Conservation (phyloP, 768 basidiomycete genomes). For the Pleurotus sapidus region DNA sequence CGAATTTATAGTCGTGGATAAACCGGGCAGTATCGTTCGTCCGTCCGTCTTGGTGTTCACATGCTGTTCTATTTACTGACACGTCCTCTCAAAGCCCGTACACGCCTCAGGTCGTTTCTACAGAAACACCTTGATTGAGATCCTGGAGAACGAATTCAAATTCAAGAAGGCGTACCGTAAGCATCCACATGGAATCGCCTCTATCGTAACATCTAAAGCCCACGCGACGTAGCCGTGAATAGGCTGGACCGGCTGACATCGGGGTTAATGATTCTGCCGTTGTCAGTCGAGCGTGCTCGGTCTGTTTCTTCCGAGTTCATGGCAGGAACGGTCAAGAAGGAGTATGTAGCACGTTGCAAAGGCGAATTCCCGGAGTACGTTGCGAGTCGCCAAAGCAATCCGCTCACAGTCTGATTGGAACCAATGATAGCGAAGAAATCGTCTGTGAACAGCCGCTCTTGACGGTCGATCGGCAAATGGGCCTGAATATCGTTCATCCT, state of each 20-base stretch:
- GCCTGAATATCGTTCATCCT: constrained; percentile 92
- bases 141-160: constrained; percentile 81
- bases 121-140: constrained; percentile 84
- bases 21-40: constrained; percentile 95
- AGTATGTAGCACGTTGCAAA: constrained; percentile 85
- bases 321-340: constrained; percentile 80
- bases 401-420: not conserved
- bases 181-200: constrained; percentile 26
- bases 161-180: constrained; percentile 80
- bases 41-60: constrained; percentile 14
- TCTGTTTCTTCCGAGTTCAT: constrained; percentile 78
- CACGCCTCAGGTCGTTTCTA: constrained; percentile 91
- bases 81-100: constrained; percentile 60
- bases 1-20: constrained; percentile 90
- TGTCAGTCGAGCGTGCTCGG: constrained; percentile 66
- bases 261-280: constrained; percentile 91
- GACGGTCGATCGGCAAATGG: constrained; percentile 95
- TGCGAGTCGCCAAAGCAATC: not conserved
- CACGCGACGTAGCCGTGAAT: constrained; percentile 72
- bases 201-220: constrained; percentile 8
- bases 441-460: constrained; percentile 82
- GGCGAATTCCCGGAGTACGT: constrained; percentile 86
- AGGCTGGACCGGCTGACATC: constrained; percentile 92
- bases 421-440: constrained; percentile 62
- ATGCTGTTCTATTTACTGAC: constrained; percentile 8